phyloP scores from a whole-genome alignment of 202 grass and related monocot genomes.

The Zoysia matrella region DNA sequence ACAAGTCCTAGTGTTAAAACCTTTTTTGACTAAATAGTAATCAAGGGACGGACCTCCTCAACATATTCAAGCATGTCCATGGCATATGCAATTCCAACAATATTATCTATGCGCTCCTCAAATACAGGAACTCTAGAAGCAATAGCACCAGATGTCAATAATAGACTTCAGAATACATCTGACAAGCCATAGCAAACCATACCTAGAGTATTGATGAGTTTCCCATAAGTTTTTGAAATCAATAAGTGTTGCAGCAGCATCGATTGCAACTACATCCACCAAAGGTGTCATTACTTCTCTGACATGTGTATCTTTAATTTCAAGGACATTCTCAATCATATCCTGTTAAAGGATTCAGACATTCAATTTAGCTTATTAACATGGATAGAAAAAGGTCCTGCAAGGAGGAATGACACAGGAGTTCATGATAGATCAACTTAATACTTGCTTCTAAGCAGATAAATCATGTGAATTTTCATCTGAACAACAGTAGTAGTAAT shows the following conservation, averaged over 20 bases:
- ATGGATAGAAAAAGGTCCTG: conserved; percentile 7
- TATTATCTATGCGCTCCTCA: conserved; percentile 99
- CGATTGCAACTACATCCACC: conserved; percentile 93
- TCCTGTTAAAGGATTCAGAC: conserved; percentile 64
- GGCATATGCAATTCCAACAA: conserved; percentile 97
- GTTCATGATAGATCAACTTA: conserved; percentile 6
- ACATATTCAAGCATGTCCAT: conserved; percentile 99
- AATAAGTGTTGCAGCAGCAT: conserved; percentile 73
- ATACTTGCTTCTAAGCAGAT: conserved; percentile 1
- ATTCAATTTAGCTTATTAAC: conserved; percentile 29
- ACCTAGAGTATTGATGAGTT: conserved; percentile 96
- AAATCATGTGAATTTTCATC: not conserved
- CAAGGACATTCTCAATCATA: conserved; percentile 99
- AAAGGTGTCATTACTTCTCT: conserved; percentile 98
- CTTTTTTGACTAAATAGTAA: conserved; percentile 19
- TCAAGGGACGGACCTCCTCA: conserved; percentile 61
- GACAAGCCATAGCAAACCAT: conserved; percentile 34
- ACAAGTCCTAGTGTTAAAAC: conserved; percentile 7
- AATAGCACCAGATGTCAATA: conserved; percentile 41
- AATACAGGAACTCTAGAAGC: conserved; percentile 92
- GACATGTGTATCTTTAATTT: conserved; percentile 98
- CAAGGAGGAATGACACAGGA: no score
- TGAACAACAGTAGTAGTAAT: not conserved
- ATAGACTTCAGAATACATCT: conserved; percentile 38
- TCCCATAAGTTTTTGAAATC: conserved; percentile 98